A percentile compares a stretch with the other conserved stretches of the same genome.
Conservation (phyloP, 2,329 filamentous ascomycete genomes). For the Pestalotiopsis fici region DNA sequence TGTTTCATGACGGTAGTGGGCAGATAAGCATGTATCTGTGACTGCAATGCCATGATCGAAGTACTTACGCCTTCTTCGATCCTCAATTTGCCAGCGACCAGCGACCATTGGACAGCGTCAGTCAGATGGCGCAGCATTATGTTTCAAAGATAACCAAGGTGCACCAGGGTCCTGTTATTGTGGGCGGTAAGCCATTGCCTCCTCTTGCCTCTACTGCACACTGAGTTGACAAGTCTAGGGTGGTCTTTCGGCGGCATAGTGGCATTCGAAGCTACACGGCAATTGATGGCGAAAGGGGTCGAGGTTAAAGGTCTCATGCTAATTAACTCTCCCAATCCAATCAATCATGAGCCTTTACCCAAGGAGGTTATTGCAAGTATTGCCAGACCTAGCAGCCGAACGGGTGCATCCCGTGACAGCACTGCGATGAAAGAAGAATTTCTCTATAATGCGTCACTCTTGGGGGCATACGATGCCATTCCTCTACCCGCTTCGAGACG, state of each 20-base stretch:
- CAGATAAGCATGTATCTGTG: conserved; percentile 11
- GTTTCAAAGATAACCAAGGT: not conserved
- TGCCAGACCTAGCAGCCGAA: not conserved
- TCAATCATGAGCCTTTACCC: conserved; percentile 49
- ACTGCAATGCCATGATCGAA: conserved; percentile 8
- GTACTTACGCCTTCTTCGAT: conserved; percentile 8
- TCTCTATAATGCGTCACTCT: conserved; percentile 15
- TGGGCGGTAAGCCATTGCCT: conserved; percentile 7
- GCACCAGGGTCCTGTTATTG: not conserved
- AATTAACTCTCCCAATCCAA: conserved; percentile 44
- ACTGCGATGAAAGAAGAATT: conserved; percentile 10
- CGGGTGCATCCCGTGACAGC: not conserved
- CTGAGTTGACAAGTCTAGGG: conserved; percentile 33
- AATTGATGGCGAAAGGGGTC: conserved; percentile 37
- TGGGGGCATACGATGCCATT: conserved; percentile 6
- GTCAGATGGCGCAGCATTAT: conserved; percentile 16
- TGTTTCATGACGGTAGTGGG: conserved; percentile 12
- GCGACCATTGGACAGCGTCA: conserved; percentile 6
- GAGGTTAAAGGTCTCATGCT: conserved; percentile 39
- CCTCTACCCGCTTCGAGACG: not conserved
- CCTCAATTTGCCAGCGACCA: conserved; percentile 10
- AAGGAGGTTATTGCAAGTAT: conserved; percentile 12
- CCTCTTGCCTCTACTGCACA: not conserved
- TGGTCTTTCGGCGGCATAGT: conserved; percentile 62
- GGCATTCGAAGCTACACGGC: conserved; percentile 49